Conservation (phyloP, 176 grass and related monocot genomes). For the Ensete glaucum region DNA sequence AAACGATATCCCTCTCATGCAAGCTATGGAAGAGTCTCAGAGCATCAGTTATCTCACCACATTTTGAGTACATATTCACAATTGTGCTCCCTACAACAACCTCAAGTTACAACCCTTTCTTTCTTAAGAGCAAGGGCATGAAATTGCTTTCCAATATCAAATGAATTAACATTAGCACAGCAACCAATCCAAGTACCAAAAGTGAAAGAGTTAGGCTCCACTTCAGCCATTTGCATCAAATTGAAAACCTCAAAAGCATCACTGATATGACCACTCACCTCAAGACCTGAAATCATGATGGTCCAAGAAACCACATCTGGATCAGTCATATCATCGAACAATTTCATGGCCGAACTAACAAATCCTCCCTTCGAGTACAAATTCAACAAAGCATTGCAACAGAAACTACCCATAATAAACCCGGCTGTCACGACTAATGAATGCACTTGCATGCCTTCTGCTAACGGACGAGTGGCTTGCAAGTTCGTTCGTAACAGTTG, state of each 20-base stretch:
- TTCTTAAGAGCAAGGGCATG: too few relatives aligned
- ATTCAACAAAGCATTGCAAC: constrained; percentile 32
- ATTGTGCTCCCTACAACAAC: constrained; percentile 1
- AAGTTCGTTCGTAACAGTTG: too few relatives aligned
- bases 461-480: too few relatives aligned
- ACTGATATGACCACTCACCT: too few relatives aligned
- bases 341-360: constrained; percentile 8
- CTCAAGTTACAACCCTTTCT: constrained; percentile 24
- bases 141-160: too few relatives aligned
- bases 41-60: not conserved
- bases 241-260: too few relatives aligned
- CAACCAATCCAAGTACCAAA: too few relatives aligned
- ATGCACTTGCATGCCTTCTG: constrained; percentile 26
- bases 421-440: constrained; percentile 19
- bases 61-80: constrained; percentile 10
- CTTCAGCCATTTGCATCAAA: too few relatives aligned
- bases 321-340: constrained; percentile 18
- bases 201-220: too few relatives aligned
- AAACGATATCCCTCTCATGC: constrained; percentile 19
- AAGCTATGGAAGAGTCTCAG: constrained; percentile 9
- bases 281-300: too few relatives aligned
- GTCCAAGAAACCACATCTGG: constrained; percentile 26
- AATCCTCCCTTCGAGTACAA: constrained; percentile 18
- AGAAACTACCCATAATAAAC: not conserved
- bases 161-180: too few relatives aligned